phyloP scores from a whole-genome alignment of 495 filamentous ascomycete species.

The Bombardia bombarda region DNA sequence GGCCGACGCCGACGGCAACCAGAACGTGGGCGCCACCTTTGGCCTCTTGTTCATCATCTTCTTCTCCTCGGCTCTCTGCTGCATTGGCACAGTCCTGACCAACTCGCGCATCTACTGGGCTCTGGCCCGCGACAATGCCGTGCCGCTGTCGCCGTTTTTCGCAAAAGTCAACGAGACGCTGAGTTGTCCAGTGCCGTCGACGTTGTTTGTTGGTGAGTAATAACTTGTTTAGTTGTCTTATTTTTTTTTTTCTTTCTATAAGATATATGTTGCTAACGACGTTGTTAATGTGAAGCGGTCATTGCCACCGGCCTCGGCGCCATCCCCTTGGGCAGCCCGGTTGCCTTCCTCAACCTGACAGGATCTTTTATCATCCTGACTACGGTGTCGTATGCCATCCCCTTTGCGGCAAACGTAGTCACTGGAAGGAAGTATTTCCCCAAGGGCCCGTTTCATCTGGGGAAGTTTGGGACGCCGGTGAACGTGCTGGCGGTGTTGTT shows the following conservation, averaged over 20 bases:
- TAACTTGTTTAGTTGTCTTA: no score
- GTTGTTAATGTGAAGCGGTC: constrained; percentile 16
- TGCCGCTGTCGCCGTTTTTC: constrained; percentile 44
- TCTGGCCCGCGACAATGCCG: constrained; percentile 64
- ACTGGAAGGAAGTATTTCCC: constrained; percentile 55
- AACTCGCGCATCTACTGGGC: constrained; percentile 83
- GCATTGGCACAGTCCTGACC: constrained; percentile 63
- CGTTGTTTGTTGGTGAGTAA: constrained; percentile 48
- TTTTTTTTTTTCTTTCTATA: not conserved
- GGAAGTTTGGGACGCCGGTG: constrained; percentile 49
- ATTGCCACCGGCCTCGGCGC: constrained; percentile 60
- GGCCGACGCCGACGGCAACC: constrained; percentile 27
- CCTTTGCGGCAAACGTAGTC: constrained; percentile 67
- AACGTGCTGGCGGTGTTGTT: constrained; percentile 53
- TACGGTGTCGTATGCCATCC: constrained; percentile 64
- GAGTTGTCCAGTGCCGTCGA: constrained; percentile 61
- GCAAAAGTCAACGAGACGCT: constrained; percentile 40
- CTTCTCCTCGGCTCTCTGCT: constrained; percentile 52
- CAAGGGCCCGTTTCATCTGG: constrained; percentile 64
- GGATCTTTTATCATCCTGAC: constrained; percentile 69
- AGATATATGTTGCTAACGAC: not conserved
- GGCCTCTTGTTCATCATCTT: constrained; percentile 67
- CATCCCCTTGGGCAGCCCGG: constrained; percentile 64
- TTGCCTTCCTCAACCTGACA: constrained; percentile 70
- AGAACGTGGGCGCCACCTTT: constrained; percentile 41